Evolutionary conservation across 2,329 filamentous ascomycete species (phyloP).

Genomic region (Fusarium sp.): DNA sequence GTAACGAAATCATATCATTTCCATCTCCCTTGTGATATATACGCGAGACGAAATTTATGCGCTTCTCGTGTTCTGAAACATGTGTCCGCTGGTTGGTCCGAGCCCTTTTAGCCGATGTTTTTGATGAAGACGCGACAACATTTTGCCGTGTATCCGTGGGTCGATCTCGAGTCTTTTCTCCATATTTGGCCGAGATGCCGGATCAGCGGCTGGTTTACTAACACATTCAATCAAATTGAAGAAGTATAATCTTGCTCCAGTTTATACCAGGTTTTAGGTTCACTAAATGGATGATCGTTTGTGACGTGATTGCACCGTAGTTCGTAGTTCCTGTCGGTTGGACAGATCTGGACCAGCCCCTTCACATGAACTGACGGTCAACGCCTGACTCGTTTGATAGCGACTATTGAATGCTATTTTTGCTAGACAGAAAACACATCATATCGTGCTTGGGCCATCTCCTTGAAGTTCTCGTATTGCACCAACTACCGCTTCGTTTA

Average conservation of each 20-base stretch:
- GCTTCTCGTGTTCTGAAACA: not conserved
- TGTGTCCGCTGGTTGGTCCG: not conserved
- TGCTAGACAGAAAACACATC: not conserved
- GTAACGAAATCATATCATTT: not conserved
- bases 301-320: not conserved
- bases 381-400: not conserved
- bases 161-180: not conserved
- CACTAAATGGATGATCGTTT: not conserved
- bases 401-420: not conserved
- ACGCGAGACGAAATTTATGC: not conserved
- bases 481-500: not conserved
- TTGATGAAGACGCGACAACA: not conserved
- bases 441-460: not conserved
- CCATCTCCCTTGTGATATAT: not conserved
- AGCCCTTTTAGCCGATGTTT: not conserved
- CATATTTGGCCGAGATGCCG: constrained; percentile 7
- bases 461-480: not conserved
- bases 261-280: not conserved
- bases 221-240: not conserved
- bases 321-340: not conserved
- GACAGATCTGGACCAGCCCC: too few species aligned
- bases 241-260: not conserved
- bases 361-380: not conserved
- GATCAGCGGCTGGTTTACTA: not conserved
- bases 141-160: constrained; percentile 14